Conservation (phyloP, 345 rosid genomes). For the Aquilaria yunnanensis region DNA sequence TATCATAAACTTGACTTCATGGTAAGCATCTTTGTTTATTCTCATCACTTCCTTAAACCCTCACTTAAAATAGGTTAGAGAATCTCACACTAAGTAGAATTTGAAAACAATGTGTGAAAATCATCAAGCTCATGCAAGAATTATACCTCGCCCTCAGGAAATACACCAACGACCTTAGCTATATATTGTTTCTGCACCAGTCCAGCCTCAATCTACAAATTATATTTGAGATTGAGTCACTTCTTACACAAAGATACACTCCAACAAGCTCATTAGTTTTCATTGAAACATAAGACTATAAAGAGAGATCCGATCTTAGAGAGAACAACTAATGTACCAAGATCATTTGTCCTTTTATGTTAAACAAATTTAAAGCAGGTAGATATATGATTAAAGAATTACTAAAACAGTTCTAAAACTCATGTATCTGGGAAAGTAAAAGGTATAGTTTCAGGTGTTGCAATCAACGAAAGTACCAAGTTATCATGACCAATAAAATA, state of each 20-base stretch:
- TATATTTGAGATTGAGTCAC: not conserved
- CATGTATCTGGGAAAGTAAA: too few relatives aligned
- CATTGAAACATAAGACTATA: not conserved
- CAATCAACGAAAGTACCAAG: too few relatives aligned
- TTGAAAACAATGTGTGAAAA: constrained; percentile 6
- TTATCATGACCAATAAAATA: too few relatives aligned
- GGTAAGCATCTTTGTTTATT: too few relatives aligned
- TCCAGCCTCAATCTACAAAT: constrained; percentile 75
- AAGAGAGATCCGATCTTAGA: not conserved
- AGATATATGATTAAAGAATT: too few relatives aligned
- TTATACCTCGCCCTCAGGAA: constrained; percentile 74
- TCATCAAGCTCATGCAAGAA: constrained; percentile 5
- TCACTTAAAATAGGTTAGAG: too few relatives aligned
- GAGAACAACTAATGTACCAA: not conserved
- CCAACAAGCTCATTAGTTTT: not conserved
- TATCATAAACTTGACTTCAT: too few relatives aligned
- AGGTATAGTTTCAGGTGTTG: too few relatives aligned
- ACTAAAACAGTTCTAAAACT: too few relatives aligned
- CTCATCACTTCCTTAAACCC: too few relatives aligned
- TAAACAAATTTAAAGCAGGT: too few relatives aligned
- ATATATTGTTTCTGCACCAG: constrained; percentile 60
- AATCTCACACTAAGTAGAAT: not conserved
- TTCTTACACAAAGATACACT: not conserved
- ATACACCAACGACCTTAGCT: constrained; percentile 70
- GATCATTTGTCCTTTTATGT: too few relatives aligned